A percentile compares a stretch with the other conserved stretches of the same genome.
phyloP scores from a whole-genome alignment of 257 asterid genomes.

The Plantago major region DNA sequence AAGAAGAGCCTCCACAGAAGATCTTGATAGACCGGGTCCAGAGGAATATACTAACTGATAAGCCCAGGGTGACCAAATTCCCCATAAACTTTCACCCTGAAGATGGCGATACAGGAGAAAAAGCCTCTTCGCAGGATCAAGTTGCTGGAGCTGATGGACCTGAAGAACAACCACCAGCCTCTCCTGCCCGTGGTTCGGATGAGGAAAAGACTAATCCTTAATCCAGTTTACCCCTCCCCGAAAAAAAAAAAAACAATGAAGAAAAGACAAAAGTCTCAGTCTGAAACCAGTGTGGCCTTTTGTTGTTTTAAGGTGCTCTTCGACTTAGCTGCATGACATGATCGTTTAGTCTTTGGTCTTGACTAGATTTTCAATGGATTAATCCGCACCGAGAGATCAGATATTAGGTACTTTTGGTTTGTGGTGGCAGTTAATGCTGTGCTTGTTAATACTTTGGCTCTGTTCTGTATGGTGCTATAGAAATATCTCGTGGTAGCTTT shows the following conservation, averaged over 20 bases:
- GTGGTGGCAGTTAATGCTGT: constrained; percentile 6
- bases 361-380: constrained; percentile 13
- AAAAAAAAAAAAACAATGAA: too few species aligned
- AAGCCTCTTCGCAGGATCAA: constrained; percentile 45
- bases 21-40: constrained; percentile 73
- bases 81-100: constrained; percentile 83
- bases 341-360: constrained; percentile 19
- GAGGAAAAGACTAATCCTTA: constrained; percentile 31
- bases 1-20: constrained; percentile 88
- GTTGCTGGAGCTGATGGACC: constrained; percentile 46
- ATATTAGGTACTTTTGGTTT: constrained; percentile 12
- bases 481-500: background rate
- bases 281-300: too few species aligned
- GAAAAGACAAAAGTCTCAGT: background rate
- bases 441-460: constrained; percentile 9
- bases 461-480: background rate
- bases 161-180: constrained; percentile 41
- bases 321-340: constrained; percentile 12
- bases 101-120: constrained; percentile 56
- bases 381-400: constrained; percentile 10
- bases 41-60: constrained; percentile 77
- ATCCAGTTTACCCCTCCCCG: background rate
- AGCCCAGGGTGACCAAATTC: constrained; percentile 93
- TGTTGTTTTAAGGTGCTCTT: constrained; percentile 10
- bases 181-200: constrained; percentile 33